A percentile compares a stretch with the other conserved stretches of the same genome.
phyloP scores from a whole-genome alignment of 768 basidiomycete genomes.

The Boletus reticulatus region DNA sequence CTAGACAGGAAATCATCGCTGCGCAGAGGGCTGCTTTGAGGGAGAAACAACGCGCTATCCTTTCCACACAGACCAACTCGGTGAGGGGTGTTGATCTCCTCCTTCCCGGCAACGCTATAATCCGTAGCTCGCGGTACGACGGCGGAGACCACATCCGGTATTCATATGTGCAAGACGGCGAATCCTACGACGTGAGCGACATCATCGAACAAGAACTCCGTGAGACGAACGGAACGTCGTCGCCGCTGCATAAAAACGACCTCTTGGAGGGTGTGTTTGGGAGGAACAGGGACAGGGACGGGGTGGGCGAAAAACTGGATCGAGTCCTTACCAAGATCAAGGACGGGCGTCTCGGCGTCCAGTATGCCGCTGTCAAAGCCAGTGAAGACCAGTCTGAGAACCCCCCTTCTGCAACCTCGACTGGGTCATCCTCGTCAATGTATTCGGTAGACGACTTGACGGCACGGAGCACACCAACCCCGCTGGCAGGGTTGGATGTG shows the following conservation, averaged over 20 bases:
- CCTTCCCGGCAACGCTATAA: constrained; percentile 77
- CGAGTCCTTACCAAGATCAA: constrained; percentile 76
- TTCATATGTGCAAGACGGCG: constrained; percentile 92
- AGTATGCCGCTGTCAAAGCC: constrained; percentile 14
- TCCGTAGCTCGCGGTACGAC: constrained; percentile 81
- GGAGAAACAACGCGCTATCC: constrained; percentile 82
- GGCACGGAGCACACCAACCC: constrained; percentile 28
- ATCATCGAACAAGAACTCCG: constrained; percentile 88
- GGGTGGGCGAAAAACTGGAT: constrained; percentile 65
- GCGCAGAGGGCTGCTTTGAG: constrained; percentile 86
- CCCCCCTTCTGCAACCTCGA: constrained; percentile 28
- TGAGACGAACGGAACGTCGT: constrained; percentile 38
- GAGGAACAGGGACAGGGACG: constrained; percentile 58
- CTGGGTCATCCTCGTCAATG: constrained; percentile 43
- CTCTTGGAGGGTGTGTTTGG: constrained; percentile 66
- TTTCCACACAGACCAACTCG: constrained; percentile 82
- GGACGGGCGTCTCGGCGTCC: constrained; percentile 48
- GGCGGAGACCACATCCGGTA: constrained; percentile 78
- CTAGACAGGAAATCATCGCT: constrained; percentile 88
- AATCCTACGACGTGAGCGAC: constrained; percentile 90
- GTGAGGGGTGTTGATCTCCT: constrained; percentile 87
- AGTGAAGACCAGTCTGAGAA: constrained; percentile 21
- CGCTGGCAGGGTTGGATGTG: constrained; percentile 11
- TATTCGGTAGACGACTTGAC: constrained; percentile 52
- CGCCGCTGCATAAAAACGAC: constrained; percentile 44